Conservation (phyloP, 352 stramenopile genomes). For the Globisporangium paroecandrum region DNA sequence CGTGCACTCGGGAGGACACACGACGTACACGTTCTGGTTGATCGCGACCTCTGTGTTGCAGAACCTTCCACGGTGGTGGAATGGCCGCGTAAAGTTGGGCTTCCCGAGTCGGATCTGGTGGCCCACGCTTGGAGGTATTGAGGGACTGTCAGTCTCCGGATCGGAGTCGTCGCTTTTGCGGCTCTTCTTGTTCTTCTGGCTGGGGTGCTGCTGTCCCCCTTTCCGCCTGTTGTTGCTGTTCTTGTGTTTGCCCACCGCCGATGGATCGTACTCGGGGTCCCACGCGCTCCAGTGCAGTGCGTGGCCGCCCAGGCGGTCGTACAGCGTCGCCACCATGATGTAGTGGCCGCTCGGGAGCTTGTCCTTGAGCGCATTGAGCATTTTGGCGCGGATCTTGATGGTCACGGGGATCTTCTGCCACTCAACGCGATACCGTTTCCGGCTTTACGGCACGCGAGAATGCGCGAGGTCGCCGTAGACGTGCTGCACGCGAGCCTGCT, state of each 20-base stretch:
- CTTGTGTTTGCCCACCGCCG: neutral
- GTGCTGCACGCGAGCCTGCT: conserved; percentile 63
- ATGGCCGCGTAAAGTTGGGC: conserved; percentile 67
- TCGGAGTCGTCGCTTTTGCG: conserved; percentile 1
- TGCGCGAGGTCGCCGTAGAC: conserved; percentile 53
- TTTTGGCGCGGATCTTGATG: conserved; percentile 56
- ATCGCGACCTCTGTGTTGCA: conserved; percentile 79
- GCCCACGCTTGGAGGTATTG: neutral
- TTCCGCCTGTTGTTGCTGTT: neutral
- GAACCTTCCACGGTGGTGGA: conserved; percentile 77
- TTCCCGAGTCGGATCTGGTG: conserved; percentile 10
- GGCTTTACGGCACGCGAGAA: conserved; percentile 34
- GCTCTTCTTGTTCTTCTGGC: conserved; percentile 2
- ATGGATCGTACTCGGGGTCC: conserved; percentile 36
- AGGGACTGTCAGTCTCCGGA: neutral
- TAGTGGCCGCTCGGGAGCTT: conserved; percentile 78
- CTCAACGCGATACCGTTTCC: conserved; percentile 62
- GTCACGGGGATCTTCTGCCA: conserved; percentile 74
- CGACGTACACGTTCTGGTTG: conserved; percentile 76
- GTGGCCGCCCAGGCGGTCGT: conserved; percentile 80
- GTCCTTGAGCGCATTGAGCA: conserved; percentile 80
- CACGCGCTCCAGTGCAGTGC: conserved; percentile 72
- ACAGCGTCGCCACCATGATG: conserved; percentile 79
- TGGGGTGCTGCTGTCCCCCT: conserved; percentile 10
- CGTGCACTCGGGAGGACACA: conserved; percentile 61